Percentiles rank a stretch among this genome's conserved stretches.
phyloP scores from a whole-genome alignment of 2,329 filamentous ascomycete genomes.

The Nothophaeocryptopus gaeumannii region DNA sequence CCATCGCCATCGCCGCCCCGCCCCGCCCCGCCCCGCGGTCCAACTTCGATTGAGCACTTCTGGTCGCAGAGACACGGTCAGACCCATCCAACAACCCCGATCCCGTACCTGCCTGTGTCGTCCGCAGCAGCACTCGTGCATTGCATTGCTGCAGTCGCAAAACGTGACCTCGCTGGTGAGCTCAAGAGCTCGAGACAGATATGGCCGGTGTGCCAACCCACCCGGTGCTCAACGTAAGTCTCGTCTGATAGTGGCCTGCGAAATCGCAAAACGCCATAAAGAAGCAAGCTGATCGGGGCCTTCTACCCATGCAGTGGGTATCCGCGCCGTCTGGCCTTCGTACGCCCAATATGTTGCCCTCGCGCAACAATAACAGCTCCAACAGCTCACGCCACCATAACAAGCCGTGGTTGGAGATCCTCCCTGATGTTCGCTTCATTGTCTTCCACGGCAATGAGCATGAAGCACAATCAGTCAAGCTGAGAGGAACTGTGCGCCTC shows the following conservation, averaged over 20 bases:
- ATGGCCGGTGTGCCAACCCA: conserved; percentile 7
- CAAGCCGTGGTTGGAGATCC: conserved; percentile 43
- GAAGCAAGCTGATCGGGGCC: not conserved
- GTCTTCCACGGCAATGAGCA: conserved; percentile 50
- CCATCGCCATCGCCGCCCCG: too few relatives aligned
- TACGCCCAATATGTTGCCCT: conserved; percentile 30
- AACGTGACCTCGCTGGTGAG: too few relatives aligned
- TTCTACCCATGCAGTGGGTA: too few relatives aligned
- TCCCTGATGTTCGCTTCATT: conserved; percentile 48
- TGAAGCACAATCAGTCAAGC: conserved; percentile 44
- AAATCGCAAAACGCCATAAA: too few relatives aligned
- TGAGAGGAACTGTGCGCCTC: conserved; percentile 47
- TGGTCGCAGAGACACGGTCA: too few relatives aligned
- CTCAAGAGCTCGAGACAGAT: too few relatives aligned
- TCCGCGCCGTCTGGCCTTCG: not conserved
- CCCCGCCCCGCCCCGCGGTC: too few relatives aligned
- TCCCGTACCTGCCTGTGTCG: too few relatives aligned
- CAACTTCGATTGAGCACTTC: too few relatives aligned
- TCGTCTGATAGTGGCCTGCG: not conserved
- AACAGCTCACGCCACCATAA: conserved; percentile 10
- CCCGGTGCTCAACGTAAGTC: not conserved
- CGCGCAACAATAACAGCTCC: conserved; percentile 4
- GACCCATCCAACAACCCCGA: too few relatives aligned
- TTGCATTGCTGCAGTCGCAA: too few relatives aligned
- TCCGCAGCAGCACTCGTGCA: too few relatives aligned